phyloP scores from a whole-genome alignment of 306 rosid species.

The Aeschynomene evenia region DNA sequence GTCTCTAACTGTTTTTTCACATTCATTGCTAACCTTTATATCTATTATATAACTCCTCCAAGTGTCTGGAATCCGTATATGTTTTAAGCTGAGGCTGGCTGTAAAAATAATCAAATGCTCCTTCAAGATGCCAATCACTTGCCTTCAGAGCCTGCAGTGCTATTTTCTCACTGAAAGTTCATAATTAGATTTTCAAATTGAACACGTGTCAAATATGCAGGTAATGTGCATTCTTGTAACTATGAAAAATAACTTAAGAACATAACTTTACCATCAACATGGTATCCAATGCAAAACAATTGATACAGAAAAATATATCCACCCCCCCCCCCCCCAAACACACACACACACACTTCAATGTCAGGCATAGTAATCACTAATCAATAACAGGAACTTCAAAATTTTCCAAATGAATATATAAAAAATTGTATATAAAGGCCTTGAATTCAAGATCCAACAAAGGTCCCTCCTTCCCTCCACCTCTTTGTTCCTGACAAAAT shows the following conservation, averaged over 20 bases:
- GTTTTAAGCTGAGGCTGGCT: slow-evolving; percentile 86
- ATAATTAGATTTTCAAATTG: slow-evolving; percentile 1
- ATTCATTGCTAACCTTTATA: slow-evolving; percentile 78
- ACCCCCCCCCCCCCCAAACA: background rate
- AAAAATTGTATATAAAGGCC: background rate
- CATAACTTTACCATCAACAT: background rate
- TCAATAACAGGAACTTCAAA: slow-evolving; percentile 1
- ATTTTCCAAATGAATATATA: background rate
- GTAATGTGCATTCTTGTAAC: background rate
- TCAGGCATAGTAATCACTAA: slow-evolving; percentile 13
- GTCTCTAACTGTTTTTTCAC: slow-evolving; percentile 9
- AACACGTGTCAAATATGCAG: background rate
- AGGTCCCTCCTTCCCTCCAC: background rate
- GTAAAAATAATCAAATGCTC: slow-evolving; percentile 94
- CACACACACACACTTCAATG: background rate
- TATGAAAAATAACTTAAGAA: background rate
- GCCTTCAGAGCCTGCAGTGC: slow-evolving; percentile 85
- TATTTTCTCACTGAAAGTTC: slow-evolving; percentile 73
- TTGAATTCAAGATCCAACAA: slow-evolving; percentile 1
- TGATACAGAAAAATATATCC: background rate
- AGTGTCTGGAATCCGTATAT: slow-evolving; percentile 76
- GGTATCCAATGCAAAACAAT: background rate
- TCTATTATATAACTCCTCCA: slow-evolving; percentile 95
- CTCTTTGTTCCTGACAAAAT: background rate
- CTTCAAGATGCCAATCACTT: slow-evolving; percentile 98